A percentile compares a stretch with the other conserved stretches of the same genome.
These are phyloP conservation scores for Salpingoeca rosetta DNA, from an alignment of 78 protist genomes.

Conservation along the genomic window DNA sequence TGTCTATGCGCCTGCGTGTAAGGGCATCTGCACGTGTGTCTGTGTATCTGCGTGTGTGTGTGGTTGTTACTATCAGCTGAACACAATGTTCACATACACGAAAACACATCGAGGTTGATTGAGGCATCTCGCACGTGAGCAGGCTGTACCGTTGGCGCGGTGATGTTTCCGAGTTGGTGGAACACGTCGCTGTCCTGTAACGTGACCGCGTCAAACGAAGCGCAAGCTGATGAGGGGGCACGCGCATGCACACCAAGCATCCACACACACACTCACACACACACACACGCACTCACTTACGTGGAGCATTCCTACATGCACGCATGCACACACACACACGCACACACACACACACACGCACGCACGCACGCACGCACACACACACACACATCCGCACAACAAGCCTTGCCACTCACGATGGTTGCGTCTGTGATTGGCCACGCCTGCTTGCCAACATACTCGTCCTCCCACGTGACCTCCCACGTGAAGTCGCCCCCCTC, in stretches of 20 bases:
- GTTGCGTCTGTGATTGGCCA: neutral
- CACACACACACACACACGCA: too few species aligned
- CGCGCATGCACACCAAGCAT: too few species aligned
- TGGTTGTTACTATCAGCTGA: too few species aligned
- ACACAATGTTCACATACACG: neutral
- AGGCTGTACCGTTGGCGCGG: neutral
- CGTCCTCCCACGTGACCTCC: conserved; percentile 19
- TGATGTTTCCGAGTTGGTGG: neutral
- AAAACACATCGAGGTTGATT: neutral
- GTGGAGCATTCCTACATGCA: neutral
- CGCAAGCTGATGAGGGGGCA: too few species aligned
- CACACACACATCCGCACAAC: too few species aligned
- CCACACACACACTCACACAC: neutral
- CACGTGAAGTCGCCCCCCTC: conserved; percentile 25
- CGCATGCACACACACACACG: too few species aligned
- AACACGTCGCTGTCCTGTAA: neutral
- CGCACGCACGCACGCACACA: too few species aligned
- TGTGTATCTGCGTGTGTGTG: too few species aligned
- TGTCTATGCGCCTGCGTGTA: neutral
- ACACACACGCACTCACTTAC: neutral
- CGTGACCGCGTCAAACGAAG: too few species aligned
- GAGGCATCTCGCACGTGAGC: neutral
- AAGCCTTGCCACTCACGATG: too few species aligned
- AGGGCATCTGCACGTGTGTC: too few species aligned
- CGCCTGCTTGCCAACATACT: conserved; percentile 1